Evolutionary conservation across 2,329 filamentous ascomycete species (phyloP), one percentile per base, ranked within the genome.

Genomic region (Westerdykella aurantiaca): DNA sequence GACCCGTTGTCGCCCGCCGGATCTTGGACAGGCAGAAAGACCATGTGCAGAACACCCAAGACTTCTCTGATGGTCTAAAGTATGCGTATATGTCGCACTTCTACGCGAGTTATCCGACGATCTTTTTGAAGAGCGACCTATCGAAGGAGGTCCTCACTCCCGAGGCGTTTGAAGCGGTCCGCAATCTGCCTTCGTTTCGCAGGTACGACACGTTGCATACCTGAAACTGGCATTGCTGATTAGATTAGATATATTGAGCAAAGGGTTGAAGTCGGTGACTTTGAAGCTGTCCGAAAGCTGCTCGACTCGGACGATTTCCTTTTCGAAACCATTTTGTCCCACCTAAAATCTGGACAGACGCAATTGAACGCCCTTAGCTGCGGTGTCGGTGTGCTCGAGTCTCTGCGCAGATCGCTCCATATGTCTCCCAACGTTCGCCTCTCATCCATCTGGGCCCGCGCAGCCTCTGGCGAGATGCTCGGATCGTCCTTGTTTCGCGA

Each of bases 81-180:
- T 93, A 91, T 67, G 81, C 83, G 1, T 88, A 89, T 60, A 90
- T 94, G 86, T 87, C 83, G 45, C 85, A 89, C 61, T 91, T 87
- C 58, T 91, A 88, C 55, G 85, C 84, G 33, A 91, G 89, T 53
- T 80, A 84, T 1, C 71, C 89, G 3, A 87, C 82, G 48, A 64
- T 88, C 4, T 74, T 91, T 29, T 65, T 82, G 9, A 68, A 69
- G 12, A 43, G 71, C 1, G 51, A 53, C 11, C 38, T 72, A 5
- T 35, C 56, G 5, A 52, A 60, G 34, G 46, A 61, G 7, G 53
- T 71, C 3, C 50, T 87, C 1, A 74, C 83, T 40, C 56, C 69
- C 1, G 78, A 84, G 47, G 83, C 87, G 51, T 64, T 85, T 6
- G 79, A 87, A 52, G 82, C 83, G 10, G 65, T 86, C 6, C 79